Evolutionary conservation across 768 basidiomycete species (phyloP).

Genomic region (Cyclocybe aegerita): DNA sequence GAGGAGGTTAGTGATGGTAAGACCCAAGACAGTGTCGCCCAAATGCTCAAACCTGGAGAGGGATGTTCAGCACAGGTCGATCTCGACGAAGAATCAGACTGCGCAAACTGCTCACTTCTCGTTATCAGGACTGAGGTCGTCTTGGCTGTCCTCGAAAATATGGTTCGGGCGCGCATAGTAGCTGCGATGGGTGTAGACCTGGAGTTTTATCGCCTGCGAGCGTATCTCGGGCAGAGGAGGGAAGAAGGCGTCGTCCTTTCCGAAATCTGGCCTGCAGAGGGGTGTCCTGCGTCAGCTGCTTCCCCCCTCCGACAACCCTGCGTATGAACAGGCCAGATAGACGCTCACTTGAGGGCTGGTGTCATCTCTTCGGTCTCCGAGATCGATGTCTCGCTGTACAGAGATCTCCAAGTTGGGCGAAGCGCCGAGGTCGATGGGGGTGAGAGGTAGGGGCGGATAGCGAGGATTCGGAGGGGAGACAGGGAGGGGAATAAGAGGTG

Average conservation of each 20-base stretch:
- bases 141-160: conserved; percentile 71
- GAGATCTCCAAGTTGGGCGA: neutral
- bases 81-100: neutral
- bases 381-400: neutral
- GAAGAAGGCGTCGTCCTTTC: conserved; percentile 38
- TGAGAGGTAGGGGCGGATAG: neutral
- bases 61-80: neutral
- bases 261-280: conserved; percentile 40
- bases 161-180: conserved; percentile 67
- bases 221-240: conserved; percentile 63
- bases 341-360: conserved; percentile 8
- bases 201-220: conserved; percentile 40
- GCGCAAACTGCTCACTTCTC: conserved; percentile 54
- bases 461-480: neutral
- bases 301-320: neutral
- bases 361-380: conserved; percentile 4
- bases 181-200: conserved; percentile 78
- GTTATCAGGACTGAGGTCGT: conserved; percentile 79
- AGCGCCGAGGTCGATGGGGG: neutral
- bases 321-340: neutral
- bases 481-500: neutral
- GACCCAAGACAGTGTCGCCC: conserved; percentile 71
- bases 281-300: neutral
- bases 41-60: conserved; percentile 66
- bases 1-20: conserved; percentile 66